Conservation (phyloP, 2,329 filamentous ascomycete species). For the Aspergillus sp. region DNA sequence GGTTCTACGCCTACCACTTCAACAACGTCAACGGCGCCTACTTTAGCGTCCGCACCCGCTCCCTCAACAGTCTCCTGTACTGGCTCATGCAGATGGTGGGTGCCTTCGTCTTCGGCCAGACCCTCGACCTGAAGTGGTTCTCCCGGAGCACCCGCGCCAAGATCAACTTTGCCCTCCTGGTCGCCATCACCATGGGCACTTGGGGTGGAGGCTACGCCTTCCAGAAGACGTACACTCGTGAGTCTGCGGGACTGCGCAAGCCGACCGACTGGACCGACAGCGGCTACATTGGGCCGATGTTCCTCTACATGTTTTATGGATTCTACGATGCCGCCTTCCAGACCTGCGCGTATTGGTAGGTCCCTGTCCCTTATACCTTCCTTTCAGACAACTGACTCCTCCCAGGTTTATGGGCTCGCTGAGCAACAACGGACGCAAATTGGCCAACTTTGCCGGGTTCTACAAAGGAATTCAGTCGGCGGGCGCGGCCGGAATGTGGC, state of each 20-base stretch:
- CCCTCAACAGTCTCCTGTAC: slow-evolving; percentile 78
- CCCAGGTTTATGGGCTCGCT: slow-evolving; percentile 83
- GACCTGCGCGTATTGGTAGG: slow-evolving; percentile 81
- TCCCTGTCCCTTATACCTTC: slow-evolving; percentile 3
- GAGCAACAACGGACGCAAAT: slow-evolving; percentile 86
- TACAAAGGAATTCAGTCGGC: slow-evolving; percentile 92
- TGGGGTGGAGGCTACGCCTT: slow-evolving; percentile 84
- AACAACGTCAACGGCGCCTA: slow-evolving; percentile 68
- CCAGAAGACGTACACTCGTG: slow-evolving; percentile 61
- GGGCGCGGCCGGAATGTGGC: slow-evolving; percentile 62
- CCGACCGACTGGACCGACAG: slow-evolving; percentile 63
- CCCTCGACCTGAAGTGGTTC: slow-evolving; percentile 61
- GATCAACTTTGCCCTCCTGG: slow-evolving; percentile 58
- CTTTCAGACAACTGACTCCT: background rate
- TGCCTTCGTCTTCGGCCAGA: slow-evolving; percentile 68
- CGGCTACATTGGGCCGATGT: slow-evolving; percentile 75
- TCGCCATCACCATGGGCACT: slow-evolving; percentile 69
- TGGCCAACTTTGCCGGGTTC: slow-evolving; percentile 87
- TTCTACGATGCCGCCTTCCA: slow-evolving; percentile 90
- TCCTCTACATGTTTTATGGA: slow-evolving; percentile 87
- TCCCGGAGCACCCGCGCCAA: slow-evolving; percentile 68
- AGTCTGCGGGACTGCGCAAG: slow-evolving; percentile 20
- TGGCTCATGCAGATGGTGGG: slow-evolving; percentile 76
- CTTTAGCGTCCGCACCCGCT: slow-evolving; percentile 71
- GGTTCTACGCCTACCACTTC: slow-evolving; percentile 78